A percentile compares a stretch with the other conserved stretches of the same genome.
These are phyloP conservation scores for Phylloboletellus chloephorus DNA, from an alignment of 1,284 basidiomycete genomes.

Conservation along the genomic window DNA sequence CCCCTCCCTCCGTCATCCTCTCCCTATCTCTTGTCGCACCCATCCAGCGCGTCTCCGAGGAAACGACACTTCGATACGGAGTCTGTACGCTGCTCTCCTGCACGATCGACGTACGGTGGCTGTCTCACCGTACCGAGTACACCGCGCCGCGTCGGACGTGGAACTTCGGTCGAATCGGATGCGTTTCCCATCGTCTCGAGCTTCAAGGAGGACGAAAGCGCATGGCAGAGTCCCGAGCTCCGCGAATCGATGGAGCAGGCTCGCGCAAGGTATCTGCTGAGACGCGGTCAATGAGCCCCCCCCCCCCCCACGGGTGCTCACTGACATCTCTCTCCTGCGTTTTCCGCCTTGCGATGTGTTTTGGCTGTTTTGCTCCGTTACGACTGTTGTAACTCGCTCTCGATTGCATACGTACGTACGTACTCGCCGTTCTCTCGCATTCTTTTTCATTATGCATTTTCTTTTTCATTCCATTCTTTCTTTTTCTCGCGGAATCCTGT, in stretches of 20 bases:
- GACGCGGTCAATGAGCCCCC: slow-evolving; percentile 16
- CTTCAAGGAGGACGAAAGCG: slow-evolving; percentile 35
- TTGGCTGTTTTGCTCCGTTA: neutral
- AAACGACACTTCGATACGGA: slow-evolving; percentile 28
- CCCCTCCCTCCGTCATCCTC: slow-evolving; percentile 29
- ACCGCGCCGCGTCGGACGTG: slow-evolving; percentile 16
- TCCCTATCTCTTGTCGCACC: slow-evolving; percentile 23
- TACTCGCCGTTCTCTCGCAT: neutral
- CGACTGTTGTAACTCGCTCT: slow-evolving; percentile 2
- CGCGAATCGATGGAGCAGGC: slow-evolving; percentile 61
- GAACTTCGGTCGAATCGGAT: slow-evolving; percentile 32
- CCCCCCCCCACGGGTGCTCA: no score
- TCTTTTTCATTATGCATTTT: neutral
- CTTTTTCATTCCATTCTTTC: neutral
- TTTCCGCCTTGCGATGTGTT: neutral
- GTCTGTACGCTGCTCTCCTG: slow-evolving; percentile 17
- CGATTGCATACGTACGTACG: slow-evolving; percentile 1
- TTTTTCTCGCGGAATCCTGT: slow-evolving; percentile 2
- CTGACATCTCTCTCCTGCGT: no score
- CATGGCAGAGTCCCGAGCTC: slow-evolving; percentile 56
- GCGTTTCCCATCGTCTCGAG: slow-evolving; percentile 20
- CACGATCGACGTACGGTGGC: slow-evolving; percentile 14
- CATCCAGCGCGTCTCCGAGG: slow-evolving; percentile 30
- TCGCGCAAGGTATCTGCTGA: slow-evolving; percentile 37
- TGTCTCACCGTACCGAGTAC: slow-evolving; percentile 14